Conservation (phyloP, 306 rosid genomes). For the Gillenia trifoliata region DNA sequence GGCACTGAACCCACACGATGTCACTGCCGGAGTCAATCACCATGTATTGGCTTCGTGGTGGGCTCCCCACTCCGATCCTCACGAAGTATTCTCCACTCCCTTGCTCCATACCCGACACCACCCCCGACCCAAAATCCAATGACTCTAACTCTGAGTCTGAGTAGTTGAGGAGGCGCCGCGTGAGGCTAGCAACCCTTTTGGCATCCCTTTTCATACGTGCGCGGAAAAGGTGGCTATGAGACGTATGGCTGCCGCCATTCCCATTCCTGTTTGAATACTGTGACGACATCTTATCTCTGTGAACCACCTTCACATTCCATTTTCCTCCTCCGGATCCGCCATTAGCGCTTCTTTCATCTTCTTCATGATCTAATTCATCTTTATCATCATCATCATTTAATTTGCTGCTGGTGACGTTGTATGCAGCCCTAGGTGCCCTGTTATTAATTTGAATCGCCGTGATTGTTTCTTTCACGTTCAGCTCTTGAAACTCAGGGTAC, state of each 20-base stretch:
- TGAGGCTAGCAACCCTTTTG: constrained; percentile 46
- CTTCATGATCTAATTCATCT: not conserved
- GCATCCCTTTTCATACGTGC: constrained; percentile 60
- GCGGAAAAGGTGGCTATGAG: constrained; percentile 26
- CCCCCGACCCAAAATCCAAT: constrained; percentile 55
- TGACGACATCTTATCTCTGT: constrained; percentile 52
- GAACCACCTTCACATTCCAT: constrained; percentile 56
- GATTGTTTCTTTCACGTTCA: constrained; percentile 28
- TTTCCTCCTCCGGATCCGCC: constrained; percentile 3
- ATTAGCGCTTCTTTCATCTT: not conserved
- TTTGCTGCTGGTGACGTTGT: not conserved
- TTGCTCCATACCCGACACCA: constrained; percentile 70
- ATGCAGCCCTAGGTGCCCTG: not conserved
- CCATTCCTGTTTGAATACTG: not conserved
- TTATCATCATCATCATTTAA: not conserved
- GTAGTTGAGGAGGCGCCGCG: constrained; percentile 27
- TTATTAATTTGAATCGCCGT: not conserved
- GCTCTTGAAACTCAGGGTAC: constrained; percentile 35
- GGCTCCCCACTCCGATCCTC: constrained; percentile 78
- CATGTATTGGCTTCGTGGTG: constrained; percentile 62
- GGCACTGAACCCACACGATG: constrained; percentile 85
- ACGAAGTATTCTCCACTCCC: constrained; percentile 90
- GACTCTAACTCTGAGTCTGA: not conserved
- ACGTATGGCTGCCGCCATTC: not conserved
- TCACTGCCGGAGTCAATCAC: constrained; percentile 90